Conservation (phyloP, 805 yeast species). For the Zygotorulaspora florentina region DNA sequence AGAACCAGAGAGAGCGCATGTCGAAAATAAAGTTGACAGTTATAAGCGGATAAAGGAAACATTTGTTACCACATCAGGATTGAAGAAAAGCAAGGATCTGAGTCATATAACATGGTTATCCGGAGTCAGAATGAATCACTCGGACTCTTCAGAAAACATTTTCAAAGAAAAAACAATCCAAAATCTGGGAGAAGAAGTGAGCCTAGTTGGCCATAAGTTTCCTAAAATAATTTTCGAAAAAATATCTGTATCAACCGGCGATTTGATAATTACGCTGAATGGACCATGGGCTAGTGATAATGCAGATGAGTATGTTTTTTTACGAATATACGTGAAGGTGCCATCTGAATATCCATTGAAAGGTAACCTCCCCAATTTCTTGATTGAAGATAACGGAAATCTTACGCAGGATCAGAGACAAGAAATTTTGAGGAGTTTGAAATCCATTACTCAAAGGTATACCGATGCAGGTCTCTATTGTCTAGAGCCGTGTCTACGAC, state of each 20-base stretch:
- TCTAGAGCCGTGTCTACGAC: slow-evolving; percentile 74
- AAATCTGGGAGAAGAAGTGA: slow-evolving; percentile 88
- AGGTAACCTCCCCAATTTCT: slow-evolving; percentile 48
- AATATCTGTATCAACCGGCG: slow-evolving; percentile 84
- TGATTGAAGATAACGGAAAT: slow-evolving; percentile 77
- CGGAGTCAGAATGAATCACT: slow-evolving; percentile 65
- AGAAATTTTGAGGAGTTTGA: slow-evolving; percentile 49
- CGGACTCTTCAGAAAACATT: slow-evolving; percentile 36
- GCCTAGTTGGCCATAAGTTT: slow-evolving; percentile 80
- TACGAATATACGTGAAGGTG: slow-evolving; percentile 65
- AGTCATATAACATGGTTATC: slow-evolving; percentile 89
- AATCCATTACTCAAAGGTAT: slow-evolving; percentile 52
- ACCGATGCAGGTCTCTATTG: slow-evolving; percentile 61
- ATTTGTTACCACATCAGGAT: slow-evolving; percentile 40
- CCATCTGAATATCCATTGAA: slow-evolving; percentile 69
- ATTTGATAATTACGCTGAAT: slow-evolving; percentile 64
- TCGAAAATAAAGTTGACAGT: slow-evolving; percentile 11
- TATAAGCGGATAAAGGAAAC: slow-evolving; percentile 38
- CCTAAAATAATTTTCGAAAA: slow-evolving; percentile 83
- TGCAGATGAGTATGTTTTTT: slow-evolving; percentile 48
- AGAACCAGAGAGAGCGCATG: slow-evolving; percentile 42
- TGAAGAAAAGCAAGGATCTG: slow-evolving; percentile 37
- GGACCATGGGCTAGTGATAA: slow-evolving; percentile 64
- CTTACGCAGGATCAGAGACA: slow-evolving; percentile 45
- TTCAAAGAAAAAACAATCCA: slow-evolving; percentile 42